phyloP scores from a whole-genome alignment of 345 rosid genomes.

The Gossypium longicalyx region DNA sequence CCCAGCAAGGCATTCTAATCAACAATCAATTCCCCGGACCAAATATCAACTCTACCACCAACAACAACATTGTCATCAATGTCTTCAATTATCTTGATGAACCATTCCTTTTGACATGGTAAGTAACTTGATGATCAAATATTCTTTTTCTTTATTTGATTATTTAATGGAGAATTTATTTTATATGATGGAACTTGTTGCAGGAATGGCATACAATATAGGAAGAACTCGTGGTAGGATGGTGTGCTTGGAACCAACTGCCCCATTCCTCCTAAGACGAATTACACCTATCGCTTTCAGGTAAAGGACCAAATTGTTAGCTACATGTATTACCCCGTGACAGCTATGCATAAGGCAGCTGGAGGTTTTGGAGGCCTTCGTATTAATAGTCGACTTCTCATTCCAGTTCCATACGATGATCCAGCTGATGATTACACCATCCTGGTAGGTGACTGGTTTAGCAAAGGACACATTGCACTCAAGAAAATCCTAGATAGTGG shows the following conservation, averaged over 20 bases:
- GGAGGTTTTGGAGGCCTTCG: neutral
- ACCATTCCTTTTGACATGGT: neutral
- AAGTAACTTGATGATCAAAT: no score
- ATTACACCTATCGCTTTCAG: neutral
- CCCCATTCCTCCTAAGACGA: neutral
- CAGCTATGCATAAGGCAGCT: neutral
- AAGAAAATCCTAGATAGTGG: neutral
- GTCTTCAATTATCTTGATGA: neutral
- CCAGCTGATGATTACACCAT: neutral
- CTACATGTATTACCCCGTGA: neutral
- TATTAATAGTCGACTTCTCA: neutral
- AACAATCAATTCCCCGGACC: constrained; percentile 81
- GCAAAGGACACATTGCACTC: neutral
- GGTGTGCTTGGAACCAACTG: neutral
- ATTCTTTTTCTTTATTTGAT: no score
- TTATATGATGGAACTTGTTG: no score
- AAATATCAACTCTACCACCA: neutral
- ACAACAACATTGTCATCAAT: neutral
- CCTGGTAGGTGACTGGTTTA: neutral
- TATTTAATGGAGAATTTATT: constrained; percentile 12
- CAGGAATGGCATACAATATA: neutral
- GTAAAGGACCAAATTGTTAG: neutral
- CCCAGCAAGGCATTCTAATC: constrained; percentile 75
- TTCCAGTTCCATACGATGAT: neutral
- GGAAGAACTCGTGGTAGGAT: neutral